Base-by-base conservation (phyloP, 805 yeast species). In the Kluyveromyces siamensis region DNA sequence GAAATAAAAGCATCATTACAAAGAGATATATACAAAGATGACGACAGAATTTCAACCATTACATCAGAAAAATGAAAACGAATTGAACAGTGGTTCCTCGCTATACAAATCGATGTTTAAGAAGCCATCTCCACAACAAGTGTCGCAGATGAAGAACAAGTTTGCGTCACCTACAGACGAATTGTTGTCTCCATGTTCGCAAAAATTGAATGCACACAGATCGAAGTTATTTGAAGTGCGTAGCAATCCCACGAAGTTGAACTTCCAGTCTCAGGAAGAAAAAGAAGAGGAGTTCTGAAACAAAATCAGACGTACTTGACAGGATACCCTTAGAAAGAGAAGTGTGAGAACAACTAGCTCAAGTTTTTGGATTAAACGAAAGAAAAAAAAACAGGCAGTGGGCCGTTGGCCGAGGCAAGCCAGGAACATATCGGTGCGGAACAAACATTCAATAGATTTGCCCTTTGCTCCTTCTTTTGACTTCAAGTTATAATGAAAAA, bases 91-190 rank as follows among this genome's bases (percentile, higher is more conserved):
- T 6, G 21, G 17, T 18, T 43, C 37, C 4, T 17, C 50, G n/a
- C 48, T 63, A 40, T 62, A 59, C 46, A 61, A 55, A 49, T 47
- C 57, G 21, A 52, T 63, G 47, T 58, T 61, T 45, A 56, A 60
- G 44, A 58, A 56, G 43, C 54, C 55, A 2, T 33, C 45, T n/a
- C 40, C 41, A 38, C 47, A 25, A 17, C 36, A 39, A 41, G 21
- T 41, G 36, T 36, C 36, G 36, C 46, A 47, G 38, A 39, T 46
- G 16, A 56, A 52, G 54, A 50, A 58, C 48, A 62, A 62, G 37
- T 61, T 68, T 52, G 67, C 77, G 8, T 77, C 83, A 13, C 84
- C 84, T 41, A 80, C 85, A 2, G 85, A 80, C 55, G 74, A 68
- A 44, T 53, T 79, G 52, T 61, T 79, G 61, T 77, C 83, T 3